Conservation (phyloP, 345 rosid genomes). For the Cardamine resedifolia region DNA sequence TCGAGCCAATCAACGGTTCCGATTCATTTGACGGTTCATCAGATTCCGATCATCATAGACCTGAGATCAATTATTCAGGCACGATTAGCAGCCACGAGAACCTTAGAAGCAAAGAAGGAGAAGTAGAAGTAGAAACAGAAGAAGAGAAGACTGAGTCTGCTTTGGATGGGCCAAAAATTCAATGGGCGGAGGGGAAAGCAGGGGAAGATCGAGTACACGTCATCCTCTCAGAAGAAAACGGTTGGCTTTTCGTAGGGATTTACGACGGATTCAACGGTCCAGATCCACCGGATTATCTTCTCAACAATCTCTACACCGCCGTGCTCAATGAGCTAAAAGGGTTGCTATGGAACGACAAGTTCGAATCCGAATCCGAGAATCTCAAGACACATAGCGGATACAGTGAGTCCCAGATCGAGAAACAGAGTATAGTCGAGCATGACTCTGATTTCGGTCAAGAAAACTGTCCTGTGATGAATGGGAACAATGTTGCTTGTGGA, state of each 20-base stretch:
- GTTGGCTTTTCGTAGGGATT: constrained; percentile 93
- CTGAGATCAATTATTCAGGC: constrained; percentile 10
- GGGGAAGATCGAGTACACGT: constrained; percentile 96
- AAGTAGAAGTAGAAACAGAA: constrained; percentile 6
- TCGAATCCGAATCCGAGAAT: constrained; percentile 19
- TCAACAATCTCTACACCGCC: constrained; percentile 61
- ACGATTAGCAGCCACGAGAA: constrained; percentile 24
- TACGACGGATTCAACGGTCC: constrained; percentile 96
- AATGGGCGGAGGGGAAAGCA: constrained; percentile 95
- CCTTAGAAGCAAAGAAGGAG: constrained; percentile 16
- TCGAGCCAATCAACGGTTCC: constrained; percentile 39
- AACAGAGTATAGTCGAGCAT: neutral
- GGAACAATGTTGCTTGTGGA: constrained; percentile 1
- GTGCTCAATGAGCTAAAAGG: constrained; percentile 71
- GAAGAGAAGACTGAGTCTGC: constrained; percentile 45
- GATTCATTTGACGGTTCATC: constrained; percentile 33
- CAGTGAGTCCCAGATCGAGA: neutral
- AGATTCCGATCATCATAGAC: constrained; percentile 28
- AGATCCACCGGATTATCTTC: constrained; percentile 85
- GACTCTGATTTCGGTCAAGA: neutral
- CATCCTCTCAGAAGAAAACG: constrained; percentile 75
- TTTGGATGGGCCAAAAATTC: constrained; percentile 55
- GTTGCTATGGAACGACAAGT: constrained; percentile 50
- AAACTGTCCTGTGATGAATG: neutral
- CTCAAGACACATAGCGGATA: neutral